Percentiles rank a stretch among this genome's conserved stretches.
Conservation (phyloP, 2,329 filamentous ascomycete species). For the Fusarium albosuccineum region DNA sequence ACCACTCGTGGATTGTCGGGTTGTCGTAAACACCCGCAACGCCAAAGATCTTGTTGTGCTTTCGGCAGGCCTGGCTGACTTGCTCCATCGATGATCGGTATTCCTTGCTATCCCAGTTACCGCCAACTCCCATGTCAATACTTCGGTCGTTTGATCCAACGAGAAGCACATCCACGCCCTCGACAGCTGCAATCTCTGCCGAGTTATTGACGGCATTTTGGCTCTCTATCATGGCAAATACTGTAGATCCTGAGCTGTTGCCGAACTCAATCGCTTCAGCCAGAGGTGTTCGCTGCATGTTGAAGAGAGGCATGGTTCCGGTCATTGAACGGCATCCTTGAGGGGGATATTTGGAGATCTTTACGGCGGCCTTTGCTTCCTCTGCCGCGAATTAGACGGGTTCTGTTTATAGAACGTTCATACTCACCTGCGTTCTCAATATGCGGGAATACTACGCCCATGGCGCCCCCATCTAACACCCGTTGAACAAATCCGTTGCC, state of each 20-base stretch:
- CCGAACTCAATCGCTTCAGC: conserved; percentile 24
- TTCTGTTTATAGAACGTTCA: conserved; percentile 30
- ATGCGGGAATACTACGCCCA: conserved; percentile 13
- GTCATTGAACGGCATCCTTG: conserved; percentile 44
- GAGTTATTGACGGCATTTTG: conserved; percentile 41
- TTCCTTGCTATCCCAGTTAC: conserved; percentile 17
- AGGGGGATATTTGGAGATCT: conserved; percentile 49
- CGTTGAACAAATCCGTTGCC: conserved; percentile 2
- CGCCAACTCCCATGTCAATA: conserved; percentile 27
- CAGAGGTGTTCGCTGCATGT: conserved; percentile 26
- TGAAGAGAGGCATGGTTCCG: conserved; percentile 40
- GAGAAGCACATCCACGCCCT: conserved; percentile 49
- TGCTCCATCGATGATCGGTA: conserved; percentile 27
- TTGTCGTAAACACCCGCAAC: conserved; percentile 34
- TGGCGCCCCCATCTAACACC: conserved; percentile 2
- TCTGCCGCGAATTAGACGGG: conserved; percentile 35
- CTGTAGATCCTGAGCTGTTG: conserved; percentile 42
- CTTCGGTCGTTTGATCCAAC: conserved; percentile 50
- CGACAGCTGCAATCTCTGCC: conserved; percentile 49
- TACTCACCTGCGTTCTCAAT: conserved; percentile 23
- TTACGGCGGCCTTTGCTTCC: conserved; percentile 58
- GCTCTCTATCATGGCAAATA: conserved; percentile 48
- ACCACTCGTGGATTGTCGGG: conserved; percentile 25
- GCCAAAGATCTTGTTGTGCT: conserved; percentile 25
- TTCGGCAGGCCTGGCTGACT: conserved; percentile 26